Conservation (phyloP, 495 filamentous ascomycete genomes). For the Staphylotrichum longicolle region DNA sequence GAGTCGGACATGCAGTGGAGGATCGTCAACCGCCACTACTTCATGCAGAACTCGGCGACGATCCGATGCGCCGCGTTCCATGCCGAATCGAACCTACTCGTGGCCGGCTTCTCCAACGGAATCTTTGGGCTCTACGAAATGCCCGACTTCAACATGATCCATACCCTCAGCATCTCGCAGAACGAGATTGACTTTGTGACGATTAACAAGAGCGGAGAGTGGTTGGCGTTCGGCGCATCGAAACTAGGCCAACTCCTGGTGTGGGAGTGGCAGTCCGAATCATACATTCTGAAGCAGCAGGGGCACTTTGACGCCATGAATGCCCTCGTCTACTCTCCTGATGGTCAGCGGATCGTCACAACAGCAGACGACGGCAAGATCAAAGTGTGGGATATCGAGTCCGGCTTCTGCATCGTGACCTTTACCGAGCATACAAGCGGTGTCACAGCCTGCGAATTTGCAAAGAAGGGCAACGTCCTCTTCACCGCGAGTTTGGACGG, state of each 20-base stretch:
- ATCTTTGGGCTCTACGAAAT: conserved; percentile 92
- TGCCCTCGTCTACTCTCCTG: conserved; percentile 85
- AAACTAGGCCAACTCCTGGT: conserved; percentile 91
- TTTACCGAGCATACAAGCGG: conserved; percentile 96
- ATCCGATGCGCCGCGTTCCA: conserved; percentile 88
- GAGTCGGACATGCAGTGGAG: conserved; percentile 68
- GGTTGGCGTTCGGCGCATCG: conserved; percentile 97
- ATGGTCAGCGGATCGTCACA: conserved; percentile 88
- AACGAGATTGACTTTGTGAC: conserved; percentile 92
- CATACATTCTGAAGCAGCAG: conserved; percentile 98
- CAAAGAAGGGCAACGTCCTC: conserved; percentile 88
- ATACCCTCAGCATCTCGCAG: conserved; percentile 87
- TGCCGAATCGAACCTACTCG: conserved; percentile 76
- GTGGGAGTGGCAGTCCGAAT: conserved; percentile 99
- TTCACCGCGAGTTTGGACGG: conserved; percentile 95
- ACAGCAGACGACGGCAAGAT: conserved; percentile 95
- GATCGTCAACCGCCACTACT: conserved; percentile 83
- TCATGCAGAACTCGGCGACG: conserved; percentile 84
- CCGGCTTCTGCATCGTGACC: conserved; percentile 95
- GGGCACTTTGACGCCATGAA: conserved; percentile 98
- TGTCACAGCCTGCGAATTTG: conserved; percentile 93
- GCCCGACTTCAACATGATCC: conserved; percentile 94
- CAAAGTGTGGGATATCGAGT: conserved; percentile 95
- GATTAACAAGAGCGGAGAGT: conserved; percentile 90
- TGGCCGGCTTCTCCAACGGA: conserved; percentile 92